Base-by-base conservation (phyloP, 371 early-diverging fungal genomes). In the Thermomucor indicae-seudaticae region DNA sequence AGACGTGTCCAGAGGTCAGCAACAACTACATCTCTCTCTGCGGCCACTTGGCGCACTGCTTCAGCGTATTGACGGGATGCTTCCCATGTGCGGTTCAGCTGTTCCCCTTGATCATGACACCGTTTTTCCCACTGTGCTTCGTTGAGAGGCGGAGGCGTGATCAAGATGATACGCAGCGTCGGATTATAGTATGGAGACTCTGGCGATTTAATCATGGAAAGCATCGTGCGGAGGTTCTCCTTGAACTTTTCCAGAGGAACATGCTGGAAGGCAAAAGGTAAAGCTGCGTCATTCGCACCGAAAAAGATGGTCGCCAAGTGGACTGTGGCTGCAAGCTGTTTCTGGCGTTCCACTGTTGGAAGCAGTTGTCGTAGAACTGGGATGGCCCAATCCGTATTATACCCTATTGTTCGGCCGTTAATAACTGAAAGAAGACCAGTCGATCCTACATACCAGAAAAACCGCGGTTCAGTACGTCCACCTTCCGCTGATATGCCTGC, bases 271-370 rank as follows among this genome's bases (percentile, higher is more conserved):
- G 72, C 57, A 22, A 61, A 61, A n/a, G 70, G 62, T 6, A 79
- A 40, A 4, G 80, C 72, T 0, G 90, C 83, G 58, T 95, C 95
- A 63, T 95, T 95, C 35, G 93, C 84, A 5, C 95, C 95, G 34
- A 90, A 77, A 43, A 91, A 85, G 11, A 95, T 73, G 17, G 83
- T 85, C 46, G 89, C 60, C 24, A 93, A 66, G 8, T 58, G 61
- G 37, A 88, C 63, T 10, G 61, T 58, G 4, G 80, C 55, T 4
- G 55, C 46, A 14, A 58, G 40, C 34, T 58, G 32, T 10, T 62
- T 28, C 48, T 71, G 74, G 20, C 63, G 61, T 22, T 62, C 49
- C 1, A 47, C 22, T 29, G 73, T 58, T 46, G 78, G 72, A 29
- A 91, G 62, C 20, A 86, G 51, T 23, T 73, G 79, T 0, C 72